Percentiles rank a stretch among this genome's conserved stretches.
Conservation (phyloP, 2,329 filamentous ascomycete genomes). For the Fusarium hostae region DNA sequence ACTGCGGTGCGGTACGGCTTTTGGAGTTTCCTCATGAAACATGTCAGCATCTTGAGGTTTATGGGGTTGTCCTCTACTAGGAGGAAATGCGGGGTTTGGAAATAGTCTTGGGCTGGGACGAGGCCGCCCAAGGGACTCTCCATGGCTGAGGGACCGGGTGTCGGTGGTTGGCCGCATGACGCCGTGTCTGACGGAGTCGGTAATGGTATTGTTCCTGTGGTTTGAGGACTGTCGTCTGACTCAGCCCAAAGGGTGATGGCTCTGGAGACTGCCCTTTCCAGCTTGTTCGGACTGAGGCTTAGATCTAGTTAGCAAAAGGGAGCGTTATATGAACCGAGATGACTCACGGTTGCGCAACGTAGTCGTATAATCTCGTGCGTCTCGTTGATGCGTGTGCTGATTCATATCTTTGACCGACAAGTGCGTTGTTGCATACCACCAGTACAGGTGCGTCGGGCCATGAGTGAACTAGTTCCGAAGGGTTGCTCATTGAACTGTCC, state of each 20-base stretch:
- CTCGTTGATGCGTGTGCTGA: conserved; percentile 23
- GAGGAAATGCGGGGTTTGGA: conserved; percentile 36
- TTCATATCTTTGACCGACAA: conserved; percentile 41
- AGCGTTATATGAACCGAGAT: background rate
- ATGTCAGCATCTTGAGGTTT: conserved; percentile 49
- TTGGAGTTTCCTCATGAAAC: conserved; percentile 49
- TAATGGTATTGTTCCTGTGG: background rate
- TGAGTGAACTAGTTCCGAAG: background rate
- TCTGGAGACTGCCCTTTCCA: conserved; percentile 41
- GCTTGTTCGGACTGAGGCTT: conserved; percentile 50
- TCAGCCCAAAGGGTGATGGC: background rate
- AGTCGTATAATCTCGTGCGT: conserved; percentile 44
- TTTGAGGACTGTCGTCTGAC: background rate
- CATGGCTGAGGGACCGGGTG: background rate
- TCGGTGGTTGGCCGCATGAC: background rate
- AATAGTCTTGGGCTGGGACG: background rate
- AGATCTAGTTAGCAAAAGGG: background rate
- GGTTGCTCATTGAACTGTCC: background rate
- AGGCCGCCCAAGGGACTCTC: background rate
- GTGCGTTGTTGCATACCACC: conserved; percentile 47
- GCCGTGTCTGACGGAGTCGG: background rate
- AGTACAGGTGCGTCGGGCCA: conserved; percentile 33
- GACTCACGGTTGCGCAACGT: conserved; percentile 52
- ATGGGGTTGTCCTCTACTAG: conserved; percentile 55
- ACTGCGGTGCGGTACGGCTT: conserved; percentile 42